These are phyloP conservation scores for Pyronema omphalodes DNA, from an alignment of 495 filamentous ascomycete genomes.

Conservation along the genomic window DNA sequence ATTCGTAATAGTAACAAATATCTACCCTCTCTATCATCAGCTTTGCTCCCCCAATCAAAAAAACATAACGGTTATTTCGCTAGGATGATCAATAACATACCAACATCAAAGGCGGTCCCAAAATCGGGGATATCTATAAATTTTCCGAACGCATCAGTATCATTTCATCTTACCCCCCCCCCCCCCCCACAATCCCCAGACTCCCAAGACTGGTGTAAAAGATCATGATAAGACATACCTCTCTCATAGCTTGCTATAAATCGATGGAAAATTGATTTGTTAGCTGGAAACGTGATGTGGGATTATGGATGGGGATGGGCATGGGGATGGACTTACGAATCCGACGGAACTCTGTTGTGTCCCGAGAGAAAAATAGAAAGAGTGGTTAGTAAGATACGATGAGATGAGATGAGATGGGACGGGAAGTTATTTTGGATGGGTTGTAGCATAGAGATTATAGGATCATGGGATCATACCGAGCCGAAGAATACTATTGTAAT, in stretches of 20 bases:
- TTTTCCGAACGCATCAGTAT: too few species aligned
- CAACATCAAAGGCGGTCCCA: conserved; percentile 54
- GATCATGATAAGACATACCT: too few species aligned
- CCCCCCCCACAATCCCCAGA: too few species aligned
- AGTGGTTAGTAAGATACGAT: too few species aligned
- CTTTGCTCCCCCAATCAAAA: conserved; percentile 5
- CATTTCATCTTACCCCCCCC: too few species aligned
- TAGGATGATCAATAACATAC: conserved; percentile 4
- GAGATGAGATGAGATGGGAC: too few species aligned
- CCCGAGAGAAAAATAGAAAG: too few species aligned
- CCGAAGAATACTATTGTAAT: conserved; percentile 36
- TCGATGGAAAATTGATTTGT: conserved; percentile 12
- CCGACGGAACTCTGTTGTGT: conserved; percentile 46
- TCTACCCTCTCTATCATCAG: conserved; percentile 3
- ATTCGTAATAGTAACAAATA: conserved; percentile 75
- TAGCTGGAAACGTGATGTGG: too few species aligned
- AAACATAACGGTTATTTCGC: too few species aligned
- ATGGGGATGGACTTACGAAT: conserved; percentile 40
- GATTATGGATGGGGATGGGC: conserved; percentile 1
- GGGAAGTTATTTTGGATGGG: conserved; percentile 22
- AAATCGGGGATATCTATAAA: conserved; percentile 33
- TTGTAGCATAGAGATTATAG: too few species aligned
- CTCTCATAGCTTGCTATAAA: conserved; percentile 29
- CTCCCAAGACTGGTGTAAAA: too few species aligned
- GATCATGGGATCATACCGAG: conserved; percentile 31